Evolutionary conservation across 345 rosid species (phyloP), one percentile per base, ranked within the genome.

Genomic region (Linum trigynum): DNA sequence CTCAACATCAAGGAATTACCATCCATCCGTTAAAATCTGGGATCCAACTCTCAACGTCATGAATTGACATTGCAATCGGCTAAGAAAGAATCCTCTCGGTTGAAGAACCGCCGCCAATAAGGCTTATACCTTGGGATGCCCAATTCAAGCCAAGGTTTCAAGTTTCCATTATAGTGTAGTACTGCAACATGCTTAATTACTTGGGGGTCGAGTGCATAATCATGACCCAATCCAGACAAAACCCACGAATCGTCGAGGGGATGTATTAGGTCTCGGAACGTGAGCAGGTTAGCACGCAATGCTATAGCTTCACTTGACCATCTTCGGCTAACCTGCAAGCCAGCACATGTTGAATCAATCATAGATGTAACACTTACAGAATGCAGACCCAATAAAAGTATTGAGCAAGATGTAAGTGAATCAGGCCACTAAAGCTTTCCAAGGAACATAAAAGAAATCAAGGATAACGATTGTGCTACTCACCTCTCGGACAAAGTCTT

Each of bases 401-500:
- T 56, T 40, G n/a, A 55, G 23, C 3, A 39, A 42, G n/a, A 57
- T 10, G 4, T 23, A 56, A 12, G 32, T n/a, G 62, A 12, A 51
- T 59, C 67, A 39, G 16, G 9, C 10, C 11, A 61, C 11, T 11
- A 32, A 41, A 5, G 10, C 4, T 38, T 12, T 8, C 55, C 40
- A 51, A 43, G 65, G 6, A 63, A 8, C 58, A 5, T 37, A 62
- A 38, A 50, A 67, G 17, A 67, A 36, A 69, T 35, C 38, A n/a
- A 7, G 40, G n/a, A 43, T 38, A 12, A 39, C 39, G 36, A 69
- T 38, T 59, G 64, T 38, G 23, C 45, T 39, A 69, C 84, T 79
- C 63, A 92, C 98, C 90, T 84, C 72, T 77, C 74, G 82, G 40
- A 64, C 67, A 71, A 79, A 73, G 67, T 81, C 79, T 74, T 57